Evolutionary conservation across 148 eudicot genomes (phyloP), one percentile per base, ranked within the genome.

Genomic region (Rhododendron mucronatum): DNA sequence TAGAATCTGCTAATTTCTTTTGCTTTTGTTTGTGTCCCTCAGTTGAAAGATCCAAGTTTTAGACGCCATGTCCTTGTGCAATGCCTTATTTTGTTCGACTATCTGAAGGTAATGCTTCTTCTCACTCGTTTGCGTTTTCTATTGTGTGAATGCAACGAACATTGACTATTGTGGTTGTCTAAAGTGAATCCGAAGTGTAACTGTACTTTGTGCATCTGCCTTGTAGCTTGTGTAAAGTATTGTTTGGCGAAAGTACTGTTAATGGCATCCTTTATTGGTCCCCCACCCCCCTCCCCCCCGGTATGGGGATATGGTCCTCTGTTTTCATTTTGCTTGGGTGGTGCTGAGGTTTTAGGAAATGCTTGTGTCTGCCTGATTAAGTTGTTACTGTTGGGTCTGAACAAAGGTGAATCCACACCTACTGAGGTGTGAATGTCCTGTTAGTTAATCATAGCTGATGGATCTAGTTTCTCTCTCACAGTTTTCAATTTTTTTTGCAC

Each of bases 1-100:
- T 51, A 53, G 4, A 81, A 73, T 61, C n/a, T 59, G 50, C 2
- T 86, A 26, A 71, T 71, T 51, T 48, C 7, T 81, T 75, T 30
- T 48, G 51, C 15, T 69, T 80, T 61, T 75, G 69, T 85, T 9
- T 83, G 18, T 83, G 65, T 78, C 81, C 73, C 83, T 83, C 95
- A 97, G 99, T 88, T 97, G 85, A 97, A 95, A 90, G 99, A 97
- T 92, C 95, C 99, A 87, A 97, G 98, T 91, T 97, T 95, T 80
- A 93, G 99, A 35, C 98, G 99, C 86, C 99, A 97, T 87, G 81
- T 97, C 87, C 95, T 97, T 85, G 95, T 97, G 79, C 99, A 97
- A 77, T 95, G 98, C 92, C 93, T 97, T 85, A 97, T 97, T 85
- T 88, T 97, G 90, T 95, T 97, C 41, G 96, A 97, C 84, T 95